Conservation (phyloP, 352 stramenopile species). For the Phytopythium boreale region DNA sequence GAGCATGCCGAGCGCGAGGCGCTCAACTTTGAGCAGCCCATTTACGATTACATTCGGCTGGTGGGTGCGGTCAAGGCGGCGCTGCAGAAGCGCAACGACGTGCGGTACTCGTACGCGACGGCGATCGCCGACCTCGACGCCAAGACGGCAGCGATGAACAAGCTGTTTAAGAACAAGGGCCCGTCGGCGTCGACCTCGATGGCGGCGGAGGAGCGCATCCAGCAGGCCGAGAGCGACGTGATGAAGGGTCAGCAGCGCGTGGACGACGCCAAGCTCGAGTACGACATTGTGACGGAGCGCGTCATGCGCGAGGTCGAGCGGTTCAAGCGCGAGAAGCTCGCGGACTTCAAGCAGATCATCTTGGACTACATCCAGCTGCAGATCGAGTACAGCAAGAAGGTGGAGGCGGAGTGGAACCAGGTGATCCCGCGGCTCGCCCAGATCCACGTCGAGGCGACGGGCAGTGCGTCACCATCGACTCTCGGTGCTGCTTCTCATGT, state of each 20-base stretch:
- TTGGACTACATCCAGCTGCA: constrained; percentile 97
- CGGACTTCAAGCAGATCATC: constrained; percentile 95
- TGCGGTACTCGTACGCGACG: constrained; percentile 84
- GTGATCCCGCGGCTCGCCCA: constrained; percentile 70
- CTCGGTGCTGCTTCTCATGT: background rate
- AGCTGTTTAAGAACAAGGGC: constrained; percentile 61
- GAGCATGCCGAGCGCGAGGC: constrained; percentile 93
- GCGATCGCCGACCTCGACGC: constrained; percentile 87
- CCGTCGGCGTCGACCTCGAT: constrained; percentile 27
- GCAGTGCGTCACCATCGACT: background rate
- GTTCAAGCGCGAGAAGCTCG: constrained; percentile 94
- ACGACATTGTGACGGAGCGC: constrained; percentile 92
- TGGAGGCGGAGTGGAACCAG: constrained; percentile 78
- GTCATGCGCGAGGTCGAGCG: constrained; percentile 96
- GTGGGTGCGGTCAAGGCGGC: constrained; percentile 95
- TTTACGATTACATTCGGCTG: constrained; percentile 96
- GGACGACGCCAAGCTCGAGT: constrained; percentile 90
- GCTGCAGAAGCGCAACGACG: constrained; percentile 92
- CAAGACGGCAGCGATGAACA: constrained; percentile 60
- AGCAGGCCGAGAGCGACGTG: constrained; percentile 79
- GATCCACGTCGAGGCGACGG: constrained; percentile 62
- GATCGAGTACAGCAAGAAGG: constrained; percentile 95
- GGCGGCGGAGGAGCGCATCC: constrained; percentile 78
- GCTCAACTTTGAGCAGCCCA: constrained; percentile 93
- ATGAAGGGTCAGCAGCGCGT: constrained; percentile 81